Base-by-base conservation (phyloP, 2,329 filamentous ascomycete species). In the Fusarium sp. region DNA sequence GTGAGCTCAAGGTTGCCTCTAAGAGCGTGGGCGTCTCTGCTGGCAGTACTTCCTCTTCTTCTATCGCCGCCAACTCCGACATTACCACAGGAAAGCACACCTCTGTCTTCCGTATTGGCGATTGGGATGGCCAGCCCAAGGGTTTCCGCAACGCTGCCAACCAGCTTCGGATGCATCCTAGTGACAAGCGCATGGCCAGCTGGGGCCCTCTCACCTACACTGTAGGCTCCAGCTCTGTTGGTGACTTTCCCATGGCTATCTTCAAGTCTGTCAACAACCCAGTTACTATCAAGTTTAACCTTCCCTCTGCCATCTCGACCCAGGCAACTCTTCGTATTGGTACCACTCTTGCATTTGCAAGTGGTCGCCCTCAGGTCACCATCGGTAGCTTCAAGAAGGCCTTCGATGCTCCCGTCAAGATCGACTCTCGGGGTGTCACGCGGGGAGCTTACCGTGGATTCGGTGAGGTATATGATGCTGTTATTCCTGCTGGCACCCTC, bases 111-210 rank as follows among this genome's bases (percentile, higher is more conserved):
- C 87, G 88, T 73, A 91, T 92, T 54, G 91, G 91, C 31, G 85
- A 89, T 27, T 91, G 88, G 82, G 91, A 93, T 73, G 90, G 90
- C 51, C 85, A 88, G 79, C 89, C 89, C 25, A 87, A 83, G 11
- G 90, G 89, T 21, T 91, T 93, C 83, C 86, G 86, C 72, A 92
- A 93, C 77, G 90, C 90, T 19, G 90, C 86, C 60, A 91, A 91
- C 75, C 88, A 91, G 77, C 84, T 89, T 19, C 86, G 89, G 57
- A 92, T 92, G 90, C 91, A 93, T 77, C 91, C 90, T 7, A 89
- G 88, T 8, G 91, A 92, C 79, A 81, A 80, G 42, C 87, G 90
- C 75, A 92, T 92, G 90, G 80, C 83, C 31, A 83, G 82, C 62
- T 92, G 90, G 90, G 85, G 83, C 0, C 85, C 89, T 1, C 74